Evolutionary conservation across 2,329 filamentous ascomycete genomes (phyloP).

Genomic region (Colletotrichum sansevieriae): DNA sequence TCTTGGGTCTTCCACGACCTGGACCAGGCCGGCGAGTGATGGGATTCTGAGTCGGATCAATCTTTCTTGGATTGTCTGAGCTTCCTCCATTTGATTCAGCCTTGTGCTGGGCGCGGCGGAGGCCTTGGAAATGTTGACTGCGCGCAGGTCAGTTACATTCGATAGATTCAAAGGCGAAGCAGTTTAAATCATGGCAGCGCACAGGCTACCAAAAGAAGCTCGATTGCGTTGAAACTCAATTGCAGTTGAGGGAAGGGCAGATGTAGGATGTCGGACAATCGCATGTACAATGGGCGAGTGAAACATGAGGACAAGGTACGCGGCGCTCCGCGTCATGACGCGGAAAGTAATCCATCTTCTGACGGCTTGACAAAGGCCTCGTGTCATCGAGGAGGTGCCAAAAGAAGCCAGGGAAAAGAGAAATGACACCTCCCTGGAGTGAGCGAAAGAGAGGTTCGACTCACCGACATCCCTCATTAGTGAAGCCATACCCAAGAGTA

Average conservation of each 20-base stretch:
- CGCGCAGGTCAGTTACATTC: slow-evolving; percentile 20
- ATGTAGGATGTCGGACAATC: not conserved
- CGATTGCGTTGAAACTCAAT: not conserved
- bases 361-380: not conserved
- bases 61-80: slow-evolving; percentile 53
- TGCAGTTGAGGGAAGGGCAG: not conserved
- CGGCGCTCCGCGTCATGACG: not conserved
- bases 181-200: not conserved
- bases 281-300: not conserved
- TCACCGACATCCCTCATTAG: slow-evolving; percentile 74
- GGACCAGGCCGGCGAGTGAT: slow-evolving; percentile 72
- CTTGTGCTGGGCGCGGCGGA: slow-evolving; percentile 68
- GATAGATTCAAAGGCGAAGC: not conserved
- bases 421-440: not conserved
- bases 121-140: slow-evolving; percentile 73
- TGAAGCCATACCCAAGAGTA: slow-evolving; percentile 70
- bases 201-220: not conserved
- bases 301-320: not conserved
- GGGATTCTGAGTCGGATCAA: slow-evolving; percentile 68
- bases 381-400: not conserved
- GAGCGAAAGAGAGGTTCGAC: slow-evolving; percentile 47
- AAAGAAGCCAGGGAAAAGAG: not conserved
- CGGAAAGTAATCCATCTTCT: not conserved
- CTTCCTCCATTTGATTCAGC: slow-evolving; percentile 55
- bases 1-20: slow-evolving; percentile 67